Evolutionary conservation across 2,329 filamentous ascomycete genomes (phyloP), one percentile per base, ranked within the genome.

Genomic region (Podosphaera aphanis): DNA sequence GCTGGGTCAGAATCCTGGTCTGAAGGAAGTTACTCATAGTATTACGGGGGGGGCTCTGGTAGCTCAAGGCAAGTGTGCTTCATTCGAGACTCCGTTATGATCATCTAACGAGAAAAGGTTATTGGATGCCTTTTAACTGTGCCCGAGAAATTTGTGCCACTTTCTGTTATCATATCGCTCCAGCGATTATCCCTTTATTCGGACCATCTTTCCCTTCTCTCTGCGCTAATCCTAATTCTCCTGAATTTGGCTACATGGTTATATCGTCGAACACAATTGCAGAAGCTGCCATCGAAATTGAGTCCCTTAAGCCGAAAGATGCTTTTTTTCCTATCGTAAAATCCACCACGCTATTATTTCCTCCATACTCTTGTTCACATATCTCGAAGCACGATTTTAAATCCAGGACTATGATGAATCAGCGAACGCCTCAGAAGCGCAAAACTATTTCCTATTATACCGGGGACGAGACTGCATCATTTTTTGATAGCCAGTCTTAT

Each of bases 51-150:
- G 90, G 5, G 78, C 85, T 25, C 77, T 95, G 47, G 75, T 75
- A 49, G 88, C 86, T 45, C 90, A 98, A 75, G 86, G 83, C 85
- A 66, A 43, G 33, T 19, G 38, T 25, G n/a, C 41, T 11, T 19
- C 38, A 10, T 29, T 25, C 33, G 5, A 46, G n/a, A n/a, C n/a
- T 27, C 21, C 10, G 29, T 43, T 20, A 27, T 31, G 13, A 19
- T 18, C 13, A 5, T 36, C 47, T 29, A 36, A 48, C 31, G 43
- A 25, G 3, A 39, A 41, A 21, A 93, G 85, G 90, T 29, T 98
- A 95, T 62, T 98, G 90, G 90, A 84, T 95, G 73, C 88, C 88
- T 2, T 95, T 78, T 56, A 65, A 74, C 35, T 92, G 85, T 53
- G 90, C 90, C 41, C 80, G 73, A 61, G 85, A 84, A 10, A 67